phyloP scores from a whole-genome alignment of 805 yeast species.

The Cyberlindnera mycetangii region DNA sequence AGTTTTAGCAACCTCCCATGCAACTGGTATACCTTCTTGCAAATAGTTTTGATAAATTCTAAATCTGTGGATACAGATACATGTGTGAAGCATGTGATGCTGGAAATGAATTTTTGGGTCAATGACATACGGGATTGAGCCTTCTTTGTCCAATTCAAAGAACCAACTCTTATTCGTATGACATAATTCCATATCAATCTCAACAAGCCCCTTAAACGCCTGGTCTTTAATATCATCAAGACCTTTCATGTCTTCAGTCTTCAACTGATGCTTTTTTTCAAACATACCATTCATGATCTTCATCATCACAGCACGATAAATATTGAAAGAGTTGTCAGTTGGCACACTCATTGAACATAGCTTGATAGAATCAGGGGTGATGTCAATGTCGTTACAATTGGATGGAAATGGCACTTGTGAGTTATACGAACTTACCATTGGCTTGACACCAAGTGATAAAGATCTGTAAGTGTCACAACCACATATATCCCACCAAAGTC shows the following conservation, averaged over 20 bases:
- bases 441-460: conserved; percentile 25
- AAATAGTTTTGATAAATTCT: conserved; percentile 30
- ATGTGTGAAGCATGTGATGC: conserved; percentile 31
- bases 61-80: conserved; percentile 32
- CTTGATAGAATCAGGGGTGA: conserved; percentile 24
- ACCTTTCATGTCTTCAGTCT: conserved; percentile 15
- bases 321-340: conserved; percentile 29
- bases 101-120: conserved; percentile 29
- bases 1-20: conserved; percentile 28
- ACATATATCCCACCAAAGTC: conserved; percentile 32
- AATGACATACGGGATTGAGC: conserved; percentile 22
- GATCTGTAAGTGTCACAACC: conserved; percentile 30
- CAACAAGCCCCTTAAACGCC: conserved; percentile 26
- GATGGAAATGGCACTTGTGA: conserved; percentile 33
- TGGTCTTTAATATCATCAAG: conserved; percentile 20
- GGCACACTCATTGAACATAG: conserved; percentile 21
- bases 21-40: conserved; percentile 28
- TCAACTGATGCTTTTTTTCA: conserved; percentile 25
- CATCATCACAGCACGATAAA: conserved; percentile 28
- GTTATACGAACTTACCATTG: conserved; percentile 22
- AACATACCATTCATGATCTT: conserved; percentile 27
- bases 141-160: conserved; percentile 26
- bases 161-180: conserved; percentile 26
- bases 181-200: conserved; percentile 27
- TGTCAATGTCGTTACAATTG: conserved; percentile 31